Conservation (phyloP, 768 basidiomycete species). For the Fomitopsis serialis region DNA sequence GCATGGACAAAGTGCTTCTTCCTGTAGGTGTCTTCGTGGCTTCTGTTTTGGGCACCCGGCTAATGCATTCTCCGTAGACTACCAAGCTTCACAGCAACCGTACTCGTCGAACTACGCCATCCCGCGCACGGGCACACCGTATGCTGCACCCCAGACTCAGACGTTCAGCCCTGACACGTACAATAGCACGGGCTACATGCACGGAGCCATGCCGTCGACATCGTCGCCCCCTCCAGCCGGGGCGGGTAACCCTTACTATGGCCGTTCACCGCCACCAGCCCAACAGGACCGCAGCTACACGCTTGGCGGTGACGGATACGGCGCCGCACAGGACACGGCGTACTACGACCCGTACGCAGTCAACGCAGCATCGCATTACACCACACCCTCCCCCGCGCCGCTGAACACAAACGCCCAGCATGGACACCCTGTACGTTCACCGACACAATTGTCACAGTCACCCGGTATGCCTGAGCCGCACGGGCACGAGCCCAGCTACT, state of each 20-base stretch:
- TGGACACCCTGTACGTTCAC: slow-evolving; percentile 2
- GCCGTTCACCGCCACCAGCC: slow-evolving; percentile 1
- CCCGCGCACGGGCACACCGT: slow-evolving; percentile 32
- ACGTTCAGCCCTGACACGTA: slow-evolving; percentile 35
- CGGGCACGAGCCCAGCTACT: slow-evolving; percentile 22
- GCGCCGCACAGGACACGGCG: slow-evolving; percentile 9
- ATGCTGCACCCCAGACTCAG: slow-evolving; percentile 27
- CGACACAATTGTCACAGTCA: slow-evolving; percentile 9
- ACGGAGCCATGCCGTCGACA: not conserved
- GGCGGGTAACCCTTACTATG: slow-evolving; percentile 11
- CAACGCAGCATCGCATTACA: slow-evolving; percentile 16
- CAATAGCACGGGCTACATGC: slow-evolving; percentile 27
- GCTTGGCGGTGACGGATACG: slow-evolving; percentile 51
- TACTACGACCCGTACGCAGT: slow-evolving; percentile 9
- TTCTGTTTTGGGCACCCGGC: slow-evolving; percentile 1
- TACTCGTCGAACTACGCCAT: slow-evolving; percentile 41
- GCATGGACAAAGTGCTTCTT: slow-evolving; percentile 45
- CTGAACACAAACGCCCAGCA: slow-evolving; percentile 29
- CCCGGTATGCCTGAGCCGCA: slow-evolving; percentile 10
- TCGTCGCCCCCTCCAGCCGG: slow-evolving; percentile 8
- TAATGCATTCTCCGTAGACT: not conserved
- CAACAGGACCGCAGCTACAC: slow-evolving; percentile 46
- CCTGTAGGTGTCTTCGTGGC: slow-evolving; percentile 39
- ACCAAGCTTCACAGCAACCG: slow-evolving; percentile 37
- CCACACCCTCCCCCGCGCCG: slow-evolving; percentile 29